These are phyloP conservation scores for Exophiala alcalophila DNA, from an alignment of 2,329 filamentous ascomycete genomes.

Conservation along the genomic window DNA sequence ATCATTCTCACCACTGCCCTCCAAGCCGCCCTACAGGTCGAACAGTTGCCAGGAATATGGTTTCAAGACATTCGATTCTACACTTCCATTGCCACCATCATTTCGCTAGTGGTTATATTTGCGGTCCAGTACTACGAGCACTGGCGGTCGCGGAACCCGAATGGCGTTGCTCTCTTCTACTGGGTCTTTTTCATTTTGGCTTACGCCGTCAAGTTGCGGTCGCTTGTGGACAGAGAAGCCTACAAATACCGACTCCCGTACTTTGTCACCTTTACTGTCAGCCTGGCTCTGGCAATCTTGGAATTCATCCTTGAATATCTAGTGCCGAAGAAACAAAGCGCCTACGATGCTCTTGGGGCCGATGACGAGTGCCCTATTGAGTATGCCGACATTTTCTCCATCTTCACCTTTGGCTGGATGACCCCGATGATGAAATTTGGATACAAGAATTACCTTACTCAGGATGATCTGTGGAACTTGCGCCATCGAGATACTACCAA, in stretches of 20 bases:
- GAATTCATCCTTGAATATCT: slow-evolving; percentile 83
- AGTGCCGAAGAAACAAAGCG: slow-evolving; percentile 72
- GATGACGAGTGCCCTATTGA: slow-evolving; percentile 72
- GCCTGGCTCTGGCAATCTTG: slow-evolving; percentile 64
- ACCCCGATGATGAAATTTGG: slow-evolving; percentile 95
- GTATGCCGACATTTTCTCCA: slow-evolving; percentile 90
- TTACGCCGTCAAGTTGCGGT: slow-evolving; percentile 78
- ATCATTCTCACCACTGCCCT: slow-evolving; percentile 66
- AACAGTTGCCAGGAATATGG: slow-evolving; percentile 67
- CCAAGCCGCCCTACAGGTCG: slow-evolving; percentile 74
- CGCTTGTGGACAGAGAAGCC: slow-evolving; percentile 73
- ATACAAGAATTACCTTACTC: slow-evolving; percentile 85
- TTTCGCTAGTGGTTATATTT: slow-evolving; percentile 72
- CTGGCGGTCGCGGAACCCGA: slow-evolving; percentile 75
- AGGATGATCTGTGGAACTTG: slow-evolving; percentile 94
- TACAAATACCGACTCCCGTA: slow-evolving; percentile 66
- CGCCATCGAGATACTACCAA: slow-evolving; percentile 75
- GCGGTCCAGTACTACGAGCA: slow-evolving; percentile 84
- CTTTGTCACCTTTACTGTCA: slow-evolving; percentile 72
- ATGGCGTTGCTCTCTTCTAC: slow-evolving; percentile 85
- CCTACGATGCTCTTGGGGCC: slow-evolving; percentile 65
- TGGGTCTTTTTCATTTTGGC: slow-evolving; percentile 83
- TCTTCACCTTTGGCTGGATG: slow-evolving; percentile 97
- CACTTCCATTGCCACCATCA: slow-evolving; percentile 68
- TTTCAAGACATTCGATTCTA: slow-evolving; percentile 80